These are phyloP conservation scores for Daldinia grandis DNA, from an alignment of 495 filamentous ascomycete species.

Conservation along the genomic window DNA sequence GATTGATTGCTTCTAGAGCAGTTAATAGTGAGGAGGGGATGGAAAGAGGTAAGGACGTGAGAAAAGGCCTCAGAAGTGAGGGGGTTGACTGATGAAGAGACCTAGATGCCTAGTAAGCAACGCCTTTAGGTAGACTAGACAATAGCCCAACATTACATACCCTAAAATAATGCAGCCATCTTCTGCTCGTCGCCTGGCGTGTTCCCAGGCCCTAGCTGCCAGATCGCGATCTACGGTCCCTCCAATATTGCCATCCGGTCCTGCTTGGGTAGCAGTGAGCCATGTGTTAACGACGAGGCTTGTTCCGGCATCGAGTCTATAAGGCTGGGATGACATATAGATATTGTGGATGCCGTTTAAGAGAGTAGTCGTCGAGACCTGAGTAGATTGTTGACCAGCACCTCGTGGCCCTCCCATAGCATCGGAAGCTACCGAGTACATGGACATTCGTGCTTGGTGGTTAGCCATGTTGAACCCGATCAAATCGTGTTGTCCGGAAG, in stretches of 20 bases:
- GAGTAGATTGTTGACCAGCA: constrained; percentile 70
- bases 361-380: constrained; percentile 91
- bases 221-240: constrained; percentile 83
- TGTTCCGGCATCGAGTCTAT: constrained; percentile 87
- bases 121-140: constrained; percentile 8
- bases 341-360: constrained; percentile 90
- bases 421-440: constrained; percentile 81
- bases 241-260: constrained; percentile 71
- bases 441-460: constrained; percentile 75
- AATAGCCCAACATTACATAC: constrained; percentile 55
- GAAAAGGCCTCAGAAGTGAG: constrained; percentile 81
- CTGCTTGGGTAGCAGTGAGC: constrained; percentile 76
- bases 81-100: constrained; percentile 90
- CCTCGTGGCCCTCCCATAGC: constrained; percentile 65
- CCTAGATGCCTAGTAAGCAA: constrained; percentile 53
- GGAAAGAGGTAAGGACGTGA: constrained; percentile 78
- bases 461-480: constrained; percentile 68
- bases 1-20: constrained; percentile 78
- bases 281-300: constrained; percentile 96
- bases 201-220: constrained; percentile 90
- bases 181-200: constrained; percentile 92
- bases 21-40: constrained; percentile 77
- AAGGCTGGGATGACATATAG: constrained; percentile 82
- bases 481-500: constrained; percentile 46
- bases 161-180: constrained; percentile 92